These are phyloP conservation scores for Lipomyces starkeyi DNA, from an alignment of 805 yeast genomes.

Conservation along the genomic window DNA sequence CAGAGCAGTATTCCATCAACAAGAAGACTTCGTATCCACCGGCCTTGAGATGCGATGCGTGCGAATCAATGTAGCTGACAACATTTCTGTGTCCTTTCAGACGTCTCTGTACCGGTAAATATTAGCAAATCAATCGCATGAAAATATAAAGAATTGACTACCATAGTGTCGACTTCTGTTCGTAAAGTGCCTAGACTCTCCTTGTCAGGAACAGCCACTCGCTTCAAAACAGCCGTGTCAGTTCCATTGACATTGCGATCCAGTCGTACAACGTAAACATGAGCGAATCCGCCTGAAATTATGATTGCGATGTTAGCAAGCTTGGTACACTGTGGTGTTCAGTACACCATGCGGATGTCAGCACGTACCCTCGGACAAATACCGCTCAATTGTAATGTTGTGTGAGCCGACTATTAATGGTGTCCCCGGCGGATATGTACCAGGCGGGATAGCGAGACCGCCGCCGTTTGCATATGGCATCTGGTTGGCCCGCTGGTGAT, in stretches of 20 bases:
- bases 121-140: not conserved
- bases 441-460: constrained; percentile 29
- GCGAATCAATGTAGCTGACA: constrained; percentile 92
- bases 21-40: constrained; percentile 82
- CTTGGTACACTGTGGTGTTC: not conserved
- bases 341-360: not conserved
- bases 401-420: constrained; percentile 84
- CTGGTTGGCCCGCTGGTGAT: constrained; percentile 9
- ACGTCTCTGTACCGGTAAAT: constrained; percentile 54
- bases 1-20: constrained; percentile 92
- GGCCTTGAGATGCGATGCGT: constrained; percentile 73
- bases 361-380: constrained; percentile 71
- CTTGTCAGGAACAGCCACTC: constrained; percentile 95
- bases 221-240: constrained; percentile 76
- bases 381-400: constrained; percentile 66
- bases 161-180: constrained; percentile 97
- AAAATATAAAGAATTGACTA: constrained; percentile 2
- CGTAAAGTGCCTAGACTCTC: constrained; percentile 78
- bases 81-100: constrained; percentile 77
- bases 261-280: constrained; percentile 81
- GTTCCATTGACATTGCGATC: constrained; percentile 63
- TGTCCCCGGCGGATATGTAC: constrained; percentile 74
- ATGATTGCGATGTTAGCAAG: not conserved
- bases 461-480: not conserved
- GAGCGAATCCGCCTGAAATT: constrained; percentile 81